Conservation (phyloP, 108 stramenopile genomes). For the Cyclotella baltica region DNA sequence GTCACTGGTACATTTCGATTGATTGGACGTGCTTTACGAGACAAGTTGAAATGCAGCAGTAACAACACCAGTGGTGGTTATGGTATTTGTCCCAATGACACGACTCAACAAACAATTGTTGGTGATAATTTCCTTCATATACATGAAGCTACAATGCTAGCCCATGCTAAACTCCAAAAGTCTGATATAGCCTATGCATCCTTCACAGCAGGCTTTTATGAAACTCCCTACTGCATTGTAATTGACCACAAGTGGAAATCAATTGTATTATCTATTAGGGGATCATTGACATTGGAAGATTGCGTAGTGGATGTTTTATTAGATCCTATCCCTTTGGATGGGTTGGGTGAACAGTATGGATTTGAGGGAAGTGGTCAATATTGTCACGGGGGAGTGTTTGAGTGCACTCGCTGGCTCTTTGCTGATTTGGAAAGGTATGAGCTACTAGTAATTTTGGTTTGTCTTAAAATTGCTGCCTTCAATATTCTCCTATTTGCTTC, state of each 20-base stretch:
- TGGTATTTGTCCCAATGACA: constrained; percentile 8
- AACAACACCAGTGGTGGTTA: neutral
- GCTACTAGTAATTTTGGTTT: neutral
- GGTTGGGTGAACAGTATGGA: constrained; percentile 78
- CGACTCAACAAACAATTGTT: constrained; percentile 13
- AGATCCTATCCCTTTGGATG: constrained; percentile 83
- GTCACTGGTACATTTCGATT: constrained; percentile 73
- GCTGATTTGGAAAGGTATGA: constrained; percentile 74
- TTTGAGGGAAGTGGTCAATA: constrained; percentile 87
- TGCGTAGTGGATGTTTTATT: constrained; percentile 93
- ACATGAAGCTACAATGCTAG: constrained; percentile 79
- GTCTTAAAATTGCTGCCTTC: neutral
- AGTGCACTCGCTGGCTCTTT: constrained; percentile 81
- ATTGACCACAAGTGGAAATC: constrained; percentile 87
- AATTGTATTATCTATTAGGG: constrained; percentile 93
- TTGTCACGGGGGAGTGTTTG: constrained; percentile 88
- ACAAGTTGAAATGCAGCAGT: constrained; percentile 20
- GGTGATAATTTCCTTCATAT: constrained; percentile 82
- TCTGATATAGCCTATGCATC: constrained; percentile 91
- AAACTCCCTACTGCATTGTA: constrained; percentile 94
- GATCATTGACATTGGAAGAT: constrained; percentile 95
- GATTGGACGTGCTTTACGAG: constrained; percentile 44
- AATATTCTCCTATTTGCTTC: constrained; percentile 4
- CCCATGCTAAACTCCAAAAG: constrained; percentile 74
- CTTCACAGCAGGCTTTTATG: constrained; percentile 73